These are phyloP conservation scores for Penicillium turbatum DNA, from an alignment of 495 filamentous ascomycete genomes.

Conservation along the genomic window DNA sequence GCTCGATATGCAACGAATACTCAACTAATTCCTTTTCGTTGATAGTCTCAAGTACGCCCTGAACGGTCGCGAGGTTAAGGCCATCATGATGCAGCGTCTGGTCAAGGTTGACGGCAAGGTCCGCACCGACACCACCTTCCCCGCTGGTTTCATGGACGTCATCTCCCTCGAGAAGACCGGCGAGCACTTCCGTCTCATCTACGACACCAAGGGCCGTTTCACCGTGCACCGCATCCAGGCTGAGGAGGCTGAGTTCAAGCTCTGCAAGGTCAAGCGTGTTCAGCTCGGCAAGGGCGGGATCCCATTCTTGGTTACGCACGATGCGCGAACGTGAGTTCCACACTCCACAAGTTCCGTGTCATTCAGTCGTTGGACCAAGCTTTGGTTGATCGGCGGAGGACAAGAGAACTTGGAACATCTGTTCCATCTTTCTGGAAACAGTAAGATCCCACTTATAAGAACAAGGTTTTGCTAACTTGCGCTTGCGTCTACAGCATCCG, in stretches of 20 bases:
- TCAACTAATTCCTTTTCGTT: constrained; percentile 15
- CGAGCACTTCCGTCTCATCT: constrained; percentile 99
- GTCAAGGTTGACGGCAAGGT: constrained; percentile 99
- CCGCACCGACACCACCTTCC: constrained; percentile 96
- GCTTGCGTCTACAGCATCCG: constrained; percentile 67
- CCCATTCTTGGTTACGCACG: constrained; percentile 99
- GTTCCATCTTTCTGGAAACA: constrained; percentile 27
- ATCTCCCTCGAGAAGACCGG: constrained; percentile 99
- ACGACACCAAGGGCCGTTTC: constrained; percentile 99
- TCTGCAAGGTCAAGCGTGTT: constrained; percentile 98
- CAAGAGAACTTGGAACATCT: constrained; percentile 27
- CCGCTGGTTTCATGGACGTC: constrained; percentile 98
- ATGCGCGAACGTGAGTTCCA: constrained; percentile 97
- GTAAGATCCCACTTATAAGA: constrained; percentile 32
- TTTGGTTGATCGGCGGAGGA: constrained; percentile 72
- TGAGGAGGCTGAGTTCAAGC: constrained; percentile 98
- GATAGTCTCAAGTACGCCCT: constrained; percentile 95
- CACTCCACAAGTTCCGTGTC: constrained; percentile 68
- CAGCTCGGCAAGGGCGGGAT: constrained; percentile 99
- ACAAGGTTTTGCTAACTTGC: constrained; percentile 38
- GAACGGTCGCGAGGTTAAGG: constrained; percentile 94
- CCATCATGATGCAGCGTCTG: constrained; percentile 99
- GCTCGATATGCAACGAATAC: neutral
- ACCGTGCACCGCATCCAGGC: constrained; percentile 97
- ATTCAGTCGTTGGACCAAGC: constrained; percentile 99